Base-by-base conservation (phyloP, 441 rosid species). In the Gossypium gossypioides region DNA sequence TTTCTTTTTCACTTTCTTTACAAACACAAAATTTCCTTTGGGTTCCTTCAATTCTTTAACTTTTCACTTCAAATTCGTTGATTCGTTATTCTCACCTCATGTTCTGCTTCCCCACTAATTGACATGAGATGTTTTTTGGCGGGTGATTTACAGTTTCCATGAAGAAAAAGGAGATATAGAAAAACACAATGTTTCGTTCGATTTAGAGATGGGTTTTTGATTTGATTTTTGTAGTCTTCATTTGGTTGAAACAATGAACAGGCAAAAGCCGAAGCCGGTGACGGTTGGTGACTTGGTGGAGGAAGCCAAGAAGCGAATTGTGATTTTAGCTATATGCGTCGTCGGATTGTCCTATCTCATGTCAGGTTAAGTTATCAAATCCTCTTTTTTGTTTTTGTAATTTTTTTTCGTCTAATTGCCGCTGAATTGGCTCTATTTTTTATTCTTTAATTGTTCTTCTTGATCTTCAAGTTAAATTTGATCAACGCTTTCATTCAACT, bases 281-380 rank as follows among this genome's bases (percentile, higher is more conserved):
- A 76, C 81, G 12, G 79, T 82, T 40, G 85, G 89, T 27, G 98
- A 96, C 87, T 76, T 96, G 77, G 87, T 88, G 61, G 99, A 96
- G 81, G 99, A 96, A 79, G 97, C 90, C 58, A 93, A 93, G 90
- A 96, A 93, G 82, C 87, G 98, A 77, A 81, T 87, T 70, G 97
- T 93, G 65, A 76, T 96, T 77, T 78, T 96, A 81, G 90, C 78
- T 60, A 83, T 96, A 72, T 96, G 97, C 82, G 94, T 93, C 67
- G 84, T 90, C 56, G 99, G 99, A 76, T 87, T 96, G 56, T 96
- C 99, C 2, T 93, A 93, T 78, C 80, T 96, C 75, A 83, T 96
- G 94, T 93, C 98, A 0, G 71, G 99, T 96, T 68, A 81, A 88
- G 89, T 85, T 71, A 69, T 16, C 15, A 57, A 34, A 16, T 5